Base-by-base conservation (phyloP, 2,329 filamentous ascomycete genomes). In the Pseudocercospora vitis region DNA sequence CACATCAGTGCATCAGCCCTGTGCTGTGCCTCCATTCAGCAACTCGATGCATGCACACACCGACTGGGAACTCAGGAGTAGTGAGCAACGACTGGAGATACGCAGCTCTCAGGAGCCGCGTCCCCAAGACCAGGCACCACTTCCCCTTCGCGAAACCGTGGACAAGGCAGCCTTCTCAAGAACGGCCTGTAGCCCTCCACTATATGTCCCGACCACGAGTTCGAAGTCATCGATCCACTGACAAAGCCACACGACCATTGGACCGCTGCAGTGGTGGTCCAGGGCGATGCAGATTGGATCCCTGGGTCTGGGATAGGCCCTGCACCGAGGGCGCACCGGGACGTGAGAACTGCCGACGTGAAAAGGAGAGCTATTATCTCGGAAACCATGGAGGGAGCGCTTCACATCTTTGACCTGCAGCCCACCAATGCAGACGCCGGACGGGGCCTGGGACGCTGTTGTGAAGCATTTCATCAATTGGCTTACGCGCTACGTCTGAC, bases 381-480 rank as follows among this genome's bases (percentile, higher is more conserved):
- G n/a, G 49, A 56, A 29, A 42, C 53, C 8, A 56, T 58, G 14
- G 42, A 51, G 9, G 58, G 55, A 7, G 60, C 47, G 14, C 45
- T 40, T 18, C 61, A 62, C 49, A 59, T 61, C 58, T 63, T 61
- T 33, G 61, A 62, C 54, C 8, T 61, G 37, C 49, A 53, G 42
- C 59, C 55, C 11, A 56, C 47, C 4, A 51, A 40, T 11, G 56
- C 47, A 2, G 49, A 45, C n/a, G 58, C 53, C 11, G 56, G 54
- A 12, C 48, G 55, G 11, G 53, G 53, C n/a, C 23, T 61, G 58
- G 60, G 26, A 57, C 23, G 46, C 52, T 33, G 55, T 61, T 8
- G 47, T 59, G 7, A 52, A 40, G 55, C 49, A 8, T 18, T 63
- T 14, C 48, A n/a, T n/a, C n/a, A n/a, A 61, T n/a, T 59, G 57